Evolutionary conservation across 1,284 basidiomycete genomes (phyloP), one percentile per base, ranked within the genome.

Genomic region (Tilletia horrida): DNA sequence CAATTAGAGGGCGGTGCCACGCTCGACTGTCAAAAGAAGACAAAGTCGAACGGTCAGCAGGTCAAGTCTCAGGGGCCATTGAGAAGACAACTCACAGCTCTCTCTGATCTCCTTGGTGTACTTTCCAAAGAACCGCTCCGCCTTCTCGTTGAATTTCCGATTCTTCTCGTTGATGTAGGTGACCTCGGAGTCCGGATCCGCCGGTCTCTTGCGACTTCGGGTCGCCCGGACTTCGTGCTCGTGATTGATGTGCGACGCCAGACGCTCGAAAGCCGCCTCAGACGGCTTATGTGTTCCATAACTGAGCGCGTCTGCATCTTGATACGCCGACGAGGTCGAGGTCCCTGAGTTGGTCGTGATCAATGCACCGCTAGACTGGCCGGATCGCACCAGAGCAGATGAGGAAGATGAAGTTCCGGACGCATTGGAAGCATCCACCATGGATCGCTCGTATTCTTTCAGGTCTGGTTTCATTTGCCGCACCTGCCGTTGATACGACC

Each of bases 161-260:
- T 99, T 99, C 82, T 73, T 89, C 82, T 97, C 92, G 86, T 99
- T 99, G 88, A 98, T 98, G 82, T 98, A 98, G 14, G 93, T 97
- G 83, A 98, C 91, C 74, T 97, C 93, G 66, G 91, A 93, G 71
- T 95, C 90, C 64, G 91, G 89, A 77, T 97, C 93, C 83, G 95
- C 93, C 80, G 85, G 85, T 68, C 93, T 87, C 83, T 92, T 91
- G 72, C 93, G 86, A 44, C 90, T 91, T 83, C 92, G 90, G 79
- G 91, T 94, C 55, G 31, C 61, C 31, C 40, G 61, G 9, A 35
- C 11, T 9, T 88, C 92, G 72, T 83, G 92, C 93, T 97, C 95
- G 83, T 87, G 85, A 81, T 97, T 98, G 76, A 99, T 89, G 84
- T 97, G 95, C 68, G 86, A 84, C 23, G 96, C 88, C 18, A 98